phyloP scores from a whole-genome alignment of 345 rosid genomes.

The Euphorbia lathyris region DNA sequence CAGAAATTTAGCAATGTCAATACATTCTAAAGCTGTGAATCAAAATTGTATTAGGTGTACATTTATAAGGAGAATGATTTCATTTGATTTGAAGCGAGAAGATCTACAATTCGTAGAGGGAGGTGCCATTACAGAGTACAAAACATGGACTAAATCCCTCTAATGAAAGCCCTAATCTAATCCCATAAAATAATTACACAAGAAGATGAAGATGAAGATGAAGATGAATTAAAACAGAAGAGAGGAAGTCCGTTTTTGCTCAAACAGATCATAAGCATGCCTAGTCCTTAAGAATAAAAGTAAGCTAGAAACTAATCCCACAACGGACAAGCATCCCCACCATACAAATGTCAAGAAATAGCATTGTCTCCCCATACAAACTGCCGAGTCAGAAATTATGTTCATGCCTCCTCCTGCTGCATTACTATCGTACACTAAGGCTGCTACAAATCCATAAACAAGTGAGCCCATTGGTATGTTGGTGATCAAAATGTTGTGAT shows the following conservation, averaged over 20 bases:
- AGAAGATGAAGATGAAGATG: background rate
- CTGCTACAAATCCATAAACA: conserved; percentile 78
- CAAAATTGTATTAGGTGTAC: too few species aligned
- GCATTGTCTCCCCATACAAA: conserved; percentile 79
- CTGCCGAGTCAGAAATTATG: conserved; percentile 32
- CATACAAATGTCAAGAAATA: conserved; percentile 66
- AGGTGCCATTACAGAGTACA: background rate
- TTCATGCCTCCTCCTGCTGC: conserved; percentile 19
- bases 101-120: too few species aligned
- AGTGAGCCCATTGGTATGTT: conserved; percentile 89
- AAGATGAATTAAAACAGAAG: conserved; percentile 21
- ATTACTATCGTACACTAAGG: conserved; percentile 68
- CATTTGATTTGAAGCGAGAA: too few species aligned
- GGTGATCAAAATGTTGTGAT: conserved; percentile 92
- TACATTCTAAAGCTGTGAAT: too few species aligned
- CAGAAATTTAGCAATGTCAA: too few species aligned
- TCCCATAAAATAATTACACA: background rate
- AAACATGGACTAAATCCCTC: background rate
- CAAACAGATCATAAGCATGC: conserved; percentile 69
- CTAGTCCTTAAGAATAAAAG: conserved; percentile 70
- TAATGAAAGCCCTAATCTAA: too few species aligned
- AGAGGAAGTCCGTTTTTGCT: conserved; percentile 40
- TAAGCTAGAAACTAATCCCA: conserved; percentile 59
- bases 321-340: conserved; percentile 82
- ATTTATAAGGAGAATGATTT: too few species aligned